Conservation (phyloP, 257 asterid genomes). For the Capsicum chinense region DNA sequence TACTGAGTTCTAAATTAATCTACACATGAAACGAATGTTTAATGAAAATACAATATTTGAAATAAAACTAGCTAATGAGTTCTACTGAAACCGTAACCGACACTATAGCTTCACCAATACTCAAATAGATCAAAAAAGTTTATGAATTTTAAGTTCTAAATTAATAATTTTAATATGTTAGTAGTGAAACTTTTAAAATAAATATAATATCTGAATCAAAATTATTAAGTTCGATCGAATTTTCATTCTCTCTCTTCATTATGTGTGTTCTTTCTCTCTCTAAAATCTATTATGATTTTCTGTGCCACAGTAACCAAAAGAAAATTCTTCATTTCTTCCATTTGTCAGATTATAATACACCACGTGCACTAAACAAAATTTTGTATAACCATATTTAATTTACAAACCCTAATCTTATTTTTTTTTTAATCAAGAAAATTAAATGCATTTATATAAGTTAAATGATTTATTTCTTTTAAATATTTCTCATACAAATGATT, state of each 20-base stretch:
- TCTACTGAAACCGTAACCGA: neutral
- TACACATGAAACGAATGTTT: neutral
- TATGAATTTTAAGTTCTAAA: neutral
- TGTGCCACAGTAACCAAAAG: conserved; percentile 29
- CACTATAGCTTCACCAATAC: neutral
- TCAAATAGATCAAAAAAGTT: neutral
- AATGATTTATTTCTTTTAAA: no score
- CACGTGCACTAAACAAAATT: conserved; percentile 47
- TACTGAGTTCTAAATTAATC: neutral
- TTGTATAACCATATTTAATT: neutral
- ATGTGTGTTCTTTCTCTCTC: conserved; percentile 18
- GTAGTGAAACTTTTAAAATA: neutral
- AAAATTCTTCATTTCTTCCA: neutral
- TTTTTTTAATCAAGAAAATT: neutral
- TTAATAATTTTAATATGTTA: neutral
- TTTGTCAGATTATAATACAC: conserved; percentile 45
- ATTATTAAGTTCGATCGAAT: neutral
- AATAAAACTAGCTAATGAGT: neutral
- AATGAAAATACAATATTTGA: neutral
- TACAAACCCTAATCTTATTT: neutral
- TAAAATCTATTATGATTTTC: conserved; percentile 23
- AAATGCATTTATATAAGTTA: neutral
- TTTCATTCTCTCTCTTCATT: conserved; percentile 28
- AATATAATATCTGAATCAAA: neutral
- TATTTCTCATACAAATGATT: conserved; percentile 29